Percentiles rank a stretch among this genome's conserved stretches.
phyloP scores from a whole-genome alignment of 2,329 filamentous ascomycete species.

The Nemania abortiva region DNA sequence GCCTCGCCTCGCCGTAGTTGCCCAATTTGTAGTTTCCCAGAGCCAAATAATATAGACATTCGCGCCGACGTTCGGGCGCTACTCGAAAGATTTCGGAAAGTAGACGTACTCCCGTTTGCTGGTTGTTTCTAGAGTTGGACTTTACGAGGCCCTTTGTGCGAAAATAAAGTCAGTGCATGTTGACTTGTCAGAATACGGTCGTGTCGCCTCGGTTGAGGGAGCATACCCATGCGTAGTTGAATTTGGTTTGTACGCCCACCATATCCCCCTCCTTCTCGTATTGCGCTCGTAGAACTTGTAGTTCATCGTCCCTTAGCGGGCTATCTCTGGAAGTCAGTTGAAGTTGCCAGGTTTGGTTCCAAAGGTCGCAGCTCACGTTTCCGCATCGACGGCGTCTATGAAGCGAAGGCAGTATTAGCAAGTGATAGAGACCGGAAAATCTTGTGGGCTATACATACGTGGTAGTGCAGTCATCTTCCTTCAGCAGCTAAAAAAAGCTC shows the following conservation, averaged over 20 bases:
- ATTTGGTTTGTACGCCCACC: constrained; percentile 97
- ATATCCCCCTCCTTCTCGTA: constrained; percentile 98
- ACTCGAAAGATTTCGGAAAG: constrained; percentile 97
- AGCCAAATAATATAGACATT: constrained; percentile 98
- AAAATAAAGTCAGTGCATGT: constrained; percentile 21
- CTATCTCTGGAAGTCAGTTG: constrained; percentile 58
- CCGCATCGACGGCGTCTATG: constrained; percentile 94
- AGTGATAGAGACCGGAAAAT: neutral
- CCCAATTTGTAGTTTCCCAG: constrained; percentile 98
- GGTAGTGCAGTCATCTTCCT: constrained; percentile 51
- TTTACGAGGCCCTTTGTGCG: constrained; percentile 86
- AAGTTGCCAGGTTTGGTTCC: constrained; percentile 11
- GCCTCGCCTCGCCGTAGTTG: constrained; percentile 93
- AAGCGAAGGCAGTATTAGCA: constrained; percentile 38
- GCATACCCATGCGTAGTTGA: constrained; percentile 98
- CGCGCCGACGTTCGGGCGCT: constrained; percentile 90
- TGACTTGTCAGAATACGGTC: neutral
- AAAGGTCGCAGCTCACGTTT: constrained; percentile 72
- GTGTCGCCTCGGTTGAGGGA: neutral
- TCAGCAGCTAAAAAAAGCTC: neutral
- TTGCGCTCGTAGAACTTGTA: constrained; percentile 91
- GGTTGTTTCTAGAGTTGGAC: constrained; percentile 83
- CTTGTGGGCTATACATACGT: constrained; percentile 43
- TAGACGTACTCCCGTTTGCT: constrained; percentile 93
- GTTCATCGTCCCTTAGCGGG: constrained; percentile 89